Percentiles rank a stretch among this genome's conserved stretches.
These are phyloP conservation scores for Hypocreales sp. DNA, from an alignment of 2,329 filamentous ascomycete species.

Conservation along the genomic window DNA sequence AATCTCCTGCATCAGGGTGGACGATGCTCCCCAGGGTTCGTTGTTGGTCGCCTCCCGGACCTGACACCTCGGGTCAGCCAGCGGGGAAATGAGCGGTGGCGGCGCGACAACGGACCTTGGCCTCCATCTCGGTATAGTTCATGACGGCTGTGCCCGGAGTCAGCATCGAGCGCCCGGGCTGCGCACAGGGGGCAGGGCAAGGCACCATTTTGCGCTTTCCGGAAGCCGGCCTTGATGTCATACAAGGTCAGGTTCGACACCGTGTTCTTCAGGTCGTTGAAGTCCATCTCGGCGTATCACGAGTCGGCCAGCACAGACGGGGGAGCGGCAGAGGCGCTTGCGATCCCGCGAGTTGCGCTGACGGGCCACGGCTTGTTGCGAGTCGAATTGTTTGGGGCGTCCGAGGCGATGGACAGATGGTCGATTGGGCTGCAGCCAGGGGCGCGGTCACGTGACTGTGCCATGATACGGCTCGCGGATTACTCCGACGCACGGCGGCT, in stretches of 20 bases:
- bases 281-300: conserved; percentile 50
- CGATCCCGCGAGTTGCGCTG: no score
- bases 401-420: conserved; percentile 10
- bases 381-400: no score
- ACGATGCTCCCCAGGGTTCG: conserved; percentile 85
- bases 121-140: conserved; percentile 95
- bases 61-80: conserved; percentile 33
- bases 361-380: no score
- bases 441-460: not conserved
- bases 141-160: conserved; percentile 57
- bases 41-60: conserved; percentile 98
- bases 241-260: conserved; percentile 88
- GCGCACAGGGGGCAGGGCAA: conserved; percentile 1
- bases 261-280: conserved; percentile 69
- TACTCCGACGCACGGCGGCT: no score
- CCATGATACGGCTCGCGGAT: no score
- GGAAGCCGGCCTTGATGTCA: conserved; percentile 86
- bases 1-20: conserved; percentile 90
- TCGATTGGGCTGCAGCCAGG: conserved; percentile 7
- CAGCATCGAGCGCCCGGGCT: conserved; percentile 8
- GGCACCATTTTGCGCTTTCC: conserved; percentile 91
- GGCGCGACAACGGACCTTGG: conserved; percentile 32
- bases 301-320: not conserved
- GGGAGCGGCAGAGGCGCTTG: not conserved
- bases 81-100: no score